Conservation (phyloP, 2,329 filamentous ascomycete genomes). For the Fusarium coffeatum region DNA sequence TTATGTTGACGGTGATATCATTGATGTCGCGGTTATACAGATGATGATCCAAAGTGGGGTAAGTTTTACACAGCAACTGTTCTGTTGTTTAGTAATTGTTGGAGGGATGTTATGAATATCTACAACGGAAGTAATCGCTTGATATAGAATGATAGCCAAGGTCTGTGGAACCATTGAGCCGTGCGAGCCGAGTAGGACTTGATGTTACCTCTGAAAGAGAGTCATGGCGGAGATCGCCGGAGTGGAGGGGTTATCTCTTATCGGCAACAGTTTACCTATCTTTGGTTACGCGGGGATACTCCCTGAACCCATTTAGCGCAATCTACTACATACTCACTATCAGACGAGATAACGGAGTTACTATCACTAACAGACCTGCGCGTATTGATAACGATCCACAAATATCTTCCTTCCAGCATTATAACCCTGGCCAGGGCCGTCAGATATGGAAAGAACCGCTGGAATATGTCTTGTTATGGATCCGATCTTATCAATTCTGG, state of each 20-base stretch:
- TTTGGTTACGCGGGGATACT: neutral
- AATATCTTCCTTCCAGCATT: neutral
- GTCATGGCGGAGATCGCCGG: conserved; percentile 6
- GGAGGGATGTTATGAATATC: accelerated
- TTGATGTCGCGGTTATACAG: neutral
- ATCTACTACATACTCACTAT: neutral
- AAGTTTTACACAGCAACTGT: neutral
- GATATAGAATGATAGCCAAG: accelerated
- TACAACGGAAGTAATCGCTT: accelerated
- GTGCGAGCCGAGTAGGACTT: neutral
- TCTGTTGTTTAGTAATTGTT: accelerated
- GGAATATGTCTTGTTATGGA: neutral
- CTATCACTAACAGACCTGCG: neutral
- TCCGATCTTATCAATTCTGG: neutral
- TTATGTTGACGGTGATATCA: neutral
- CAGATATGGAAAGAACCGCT: neutral
- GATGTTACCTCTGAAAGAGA: neutral
- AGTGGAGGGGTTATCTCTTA: neutral
- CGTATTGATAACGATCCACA: neutral
- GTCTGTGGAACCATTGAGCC: accelerated
- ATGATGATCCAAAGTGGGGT: neutral
- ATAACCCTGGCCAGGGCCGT: neutral
- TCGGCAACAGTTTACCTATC: conserved; percentile 10
- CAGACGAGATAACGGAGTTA: neutral
- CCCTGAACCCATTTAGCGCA: neutral